These are phyloP conservation scores for Myriosclerotinia curreyana DNA, from an alignment of 2,329 filamentous ascomycete genomes.

Conservation along the genomic window DNA sequence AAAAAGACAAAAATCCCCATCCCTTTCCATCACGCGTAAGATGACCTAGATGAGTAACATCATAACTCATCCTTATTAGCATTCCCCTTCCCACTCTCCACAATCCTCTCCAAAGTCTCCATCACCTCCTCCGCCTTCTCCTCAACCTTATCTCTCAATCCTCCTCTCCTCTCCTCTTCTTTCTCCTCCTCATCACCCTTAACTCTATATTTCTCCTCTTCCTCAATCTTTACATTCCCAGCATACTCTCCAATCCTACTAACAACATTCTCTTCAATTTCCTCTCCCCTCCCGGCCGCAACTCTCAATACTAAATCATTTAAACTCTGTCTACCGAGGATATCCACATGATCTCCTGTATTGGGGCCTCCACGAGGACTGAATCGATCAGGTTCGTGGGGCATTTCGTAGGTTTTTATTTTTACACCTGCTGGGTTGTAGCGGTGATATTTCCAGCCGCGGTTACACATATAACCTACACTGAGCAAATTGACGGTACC, in stretches of 20 bases:
- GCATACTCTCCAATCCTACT: slow-evolving; percentile 83
- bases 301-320: slow-evolving; percentile 89
- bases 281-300: slow-evolving; percentile 77
- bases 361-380: slow-evolving; percentile 71
- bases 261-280: slow-evolving; percentile 72
- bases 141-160: neutral
- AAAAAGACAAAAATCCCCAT: neutral
- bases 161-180: neutral
- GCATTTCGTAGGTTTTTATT: slow-evolving; percentile 91
- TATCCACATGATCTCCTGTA: slow-evolving; percentile 91
- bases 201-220: slow-evolving; percentile 32
- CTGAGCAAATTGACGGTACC: slow-evolving; percentile 93
- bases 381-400: slow-evolving; percentile 90
- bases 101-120: neutral
- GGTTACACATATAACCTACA: slow-evolving; percentile 93
- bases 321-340: slow-evolving; percentile 79
- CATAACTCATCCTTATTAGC: neutral
- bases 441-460: slow-evolving; percentile 87
- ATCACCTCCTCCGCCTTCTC: neutral
- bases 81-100: neutral
- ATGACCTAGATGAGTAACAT: neutral
- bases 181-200: slow-evolving; percentile 47
- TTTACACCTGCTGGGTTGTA: slow-evolving; percentile 86
- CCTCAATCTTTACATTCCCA: slow-evolving; percentile 69
- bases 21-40: neutral